Evolutionary conservation across 2,329 filamentous ascomycete species (phyloP).

Genomic region (Emmonsiellopsis sp.): DNA sequence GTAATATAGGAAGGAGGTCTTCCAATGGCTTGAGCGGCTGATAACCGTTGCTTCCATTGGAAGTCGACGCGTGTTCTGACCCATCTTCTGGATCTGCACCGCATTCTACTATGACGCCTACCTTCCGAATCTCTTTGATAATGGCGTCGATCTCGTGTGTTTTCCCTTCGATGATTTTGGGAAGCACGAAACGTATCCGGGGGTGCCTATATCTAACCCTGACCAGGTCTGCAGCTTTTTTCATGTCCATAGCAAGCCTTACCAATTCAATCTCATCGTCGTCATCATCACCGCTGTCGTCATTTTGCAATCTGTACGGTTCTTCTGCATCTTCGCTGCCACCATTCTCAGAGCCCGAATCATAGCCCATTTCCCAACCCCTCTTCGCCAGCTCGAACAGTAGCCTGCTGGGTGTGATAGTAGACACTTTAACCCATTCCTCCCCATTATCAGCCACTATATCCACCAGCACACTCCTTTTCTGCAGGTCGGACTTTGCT

Average conservation of each 20-base stretch:
- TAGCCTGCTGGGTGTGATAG: slow-evolving; percentile 53
- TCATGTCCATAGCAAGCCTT: slow-evolving; percentile 50
- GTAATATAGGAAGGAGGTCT: slow-evolving; percentile 23
- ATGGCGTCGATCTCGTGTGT: slow-evolving; percentile 48
- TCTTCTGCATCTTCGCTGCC: slow-evolving; percentile 17
- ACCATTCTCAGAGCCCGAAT: slow-evolving; percentile 38
- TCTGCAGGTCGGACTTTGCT: slow-evolving; percentile 24
- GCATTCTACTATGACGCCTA: slow-evolving; percentile 37
- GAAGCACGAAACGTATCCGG: slow-evolving; percentile 51
- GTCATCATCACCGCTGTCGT: slow-evolving; percentile 35
- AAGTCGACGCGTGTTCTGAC: background rate
- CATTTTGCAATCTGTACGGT: slow-evolving; percentile 26
- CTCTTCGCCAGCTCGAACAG: slow-evolving; percentile 61
- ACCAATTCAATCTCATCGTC: slow-evolving; percentile 52
- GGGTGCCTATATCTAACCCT: slow-evolving; percentile 53
- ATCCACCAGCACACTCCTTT: slow-evolving; percentile 51
- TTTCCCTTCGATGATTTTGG: slow-evolving; percentile 46
- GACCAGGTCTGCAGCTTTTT: slow-evolving; percentile 47
- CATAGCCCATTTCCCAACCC: slow-evolving; percentile 49
- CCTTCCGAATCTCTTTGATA: slow-evolving; percentile 46
- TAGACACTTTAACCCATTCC: slow-evolving; percentile 62
- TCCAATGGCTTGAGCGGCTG: slow-evolving; percentile 1
- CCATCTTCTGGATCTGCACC: slow-evolving; percentile 11
- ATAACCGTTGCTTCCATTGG: slow-evolving; percentile 3
- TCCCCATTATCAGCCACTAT: slow-evolving; percentile 54